Conservation (phyloP, 495 filamentous ascomycete species). For the Gamarada debralockiae region DNA sequence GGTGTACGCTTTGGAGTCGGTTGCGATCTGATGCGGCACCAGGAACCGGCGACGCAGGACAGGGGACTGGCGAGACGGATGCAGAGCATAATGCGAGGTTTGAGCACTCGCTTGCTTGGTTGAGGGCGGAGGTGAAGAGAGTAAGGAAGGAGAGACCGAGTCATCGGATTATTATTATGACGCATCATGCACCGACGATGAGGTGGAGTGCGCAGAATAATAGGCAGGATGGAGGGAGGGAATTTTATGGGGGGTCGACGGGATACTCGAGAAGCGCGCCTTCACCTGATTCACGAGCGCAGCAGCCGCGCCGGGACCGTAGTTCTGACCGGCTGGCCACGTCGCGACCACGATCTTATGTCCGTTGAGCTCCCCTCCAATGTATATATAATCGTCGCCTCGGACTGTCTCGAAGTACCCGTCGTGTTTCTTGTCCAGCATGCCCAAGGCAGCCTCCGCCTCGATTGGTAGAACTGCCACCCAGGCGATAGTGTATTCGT, state of each 20-base stretch:
- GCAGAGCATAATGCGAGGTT: conserved; percentile 12
- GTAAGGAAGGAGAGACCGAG: too few relatives aligned
- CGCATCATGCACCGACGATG: too few relatives aligned
- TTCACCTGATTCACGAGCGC: conserved; percentile 36
- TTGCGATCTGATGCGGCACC: conserved; percentile 13
- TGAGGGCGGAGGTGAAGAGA: too few relatives aligned
- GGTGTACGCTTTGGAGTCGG: conserved; percentile 13
- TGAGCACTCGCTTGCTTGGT: conserved; percentile 8
- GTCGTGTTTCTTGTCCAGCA: conserved; percentile 26
- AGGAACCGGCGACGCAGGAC: conserved; percentile 12
- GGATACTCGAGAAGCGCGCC: conserved; percentile 33
- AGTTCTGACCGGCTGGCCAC: conserved; percentile 31
- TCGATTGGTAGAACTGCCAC: conserved; percentile 26
- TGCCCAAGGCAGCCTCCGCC: conserved; percentile 20
- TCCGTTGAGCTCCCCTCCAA: conserved; percentile 30
- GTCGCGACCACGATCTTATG: conserved; percentile 42
- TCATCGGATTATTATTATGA: too few relatives aligned
- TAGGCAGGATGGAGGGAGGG: too few relatives aligned
- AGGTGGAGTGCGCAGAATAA: too few relatives aligned
- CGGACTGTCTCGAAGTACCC: conserved; percentile 26
- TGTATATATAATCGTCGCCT: conserved; percentile 35
- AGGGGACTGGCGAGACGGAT: conserved; percentile 12
- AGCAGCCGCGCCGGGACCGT: conserved; percentile 34
- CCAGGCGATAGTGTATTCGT: conserved; percentile 27
- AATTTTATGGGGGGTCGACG: too few relatives aligned